These are phyloP conservation scores for Delitschia confertaspora DNA, from an alignment of 495 filamentous ascomycete species.

Conservation along the genomic window DNA sequence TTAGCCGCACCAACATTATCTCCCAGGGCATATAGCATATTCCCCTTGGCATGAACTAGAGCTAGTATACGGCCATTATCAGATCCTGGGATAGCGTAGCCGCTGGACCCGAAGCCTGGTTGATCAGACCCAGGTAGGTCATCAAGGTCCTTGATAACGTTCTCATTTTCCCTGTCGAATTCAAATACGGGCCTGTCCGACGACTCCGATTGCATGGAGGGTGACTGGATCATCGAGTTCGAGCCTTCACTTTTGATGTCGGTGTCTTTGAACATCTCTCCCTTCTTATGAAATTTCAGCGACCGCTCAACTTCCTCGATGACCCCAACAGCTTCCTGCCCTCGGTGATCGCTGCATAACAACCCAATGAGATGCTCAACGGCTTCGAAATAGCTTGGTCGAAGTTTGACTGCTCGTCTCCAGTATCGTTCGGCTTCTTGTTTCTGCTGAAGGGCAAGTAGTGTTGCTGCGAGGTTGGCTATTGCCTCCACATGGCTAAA, in stretches of 20 bases:
- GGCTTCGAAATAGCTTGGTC: conserved; percentile 90
- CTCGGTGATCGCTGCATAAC: conserved; percentile 71
- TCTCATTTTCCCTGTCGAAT: conserved; percentile 44
- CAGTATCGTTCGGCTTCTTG: conserved; percentile 84
- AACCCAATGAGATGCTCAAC: conserved; percentile 92
- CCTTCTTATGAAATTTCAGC: conserved; percentile 47
- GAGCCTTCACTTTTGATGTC: conserved; percentile 51
- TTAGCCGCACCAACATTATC: conserved; percentile 75
- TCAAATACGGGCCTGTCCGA: conserved; percentile 53
- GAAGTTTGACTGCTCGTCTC: conserved; percentile 69
- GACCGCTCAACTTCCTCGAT: conserved; percentile 83
- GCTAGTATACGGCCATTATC: conserved; percentile 93
- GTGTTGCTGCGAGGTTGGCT: conserved; percentile 83
- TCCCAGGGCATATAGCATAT: conserved; percentile 90
- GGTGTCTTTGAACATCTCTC: conserved; percentile 42
- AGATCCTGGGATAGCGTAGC: conserved; percentile 73
- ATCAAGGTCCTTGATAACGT: conserved; percentile 22
- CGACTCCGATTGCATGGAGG: conserved; percentile 42
- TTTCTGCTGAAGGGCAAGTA: conserved; percentile 71
- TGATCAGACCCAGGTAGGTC: conserved; percentile 32
- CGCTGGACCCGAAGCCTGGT: conserved; percentile 68
- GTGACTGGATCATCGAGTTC: conserved; percentile 42
- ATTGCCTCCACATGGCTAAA: conserved; percentile 85
- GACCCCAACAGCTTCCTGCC: conserved; percentile 75
- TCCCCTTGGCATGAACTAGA: conserved; percentile 91